Evolutionary conservation across 495 filamentous ascomycete species (phyloP).

Genomic region (Pyrenula massariospora): DNA sequence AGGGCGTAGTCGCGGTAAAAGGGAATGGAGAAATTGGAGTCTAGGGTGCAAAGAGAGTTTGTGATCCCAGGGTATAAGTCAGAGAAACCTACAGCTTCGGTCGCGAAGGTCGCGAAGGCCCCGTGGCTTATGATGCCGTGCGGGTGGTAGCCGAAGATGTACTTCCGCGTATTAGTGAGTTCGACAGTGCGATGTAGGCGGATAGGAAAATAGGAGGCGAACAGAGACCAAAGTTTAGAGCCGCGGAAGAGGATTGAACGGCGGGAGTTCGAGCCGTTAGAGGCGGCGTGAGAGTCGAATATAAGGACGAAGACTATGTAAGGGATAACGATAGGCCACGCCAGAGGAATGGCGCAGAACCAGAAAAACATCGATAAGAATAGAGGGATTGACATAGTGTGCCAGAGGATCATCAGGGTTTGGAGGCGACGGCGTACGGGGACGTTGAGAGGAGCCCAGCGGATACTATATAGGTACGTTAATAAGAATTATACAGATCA

Average conservation of each 20-base stretch:
- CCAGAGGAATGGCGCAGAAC: slow-evolving; percentile 76
- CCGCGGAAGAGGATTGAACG: slow-evolving; percentile 59
- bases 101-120: slow-evolving; percentile 84
- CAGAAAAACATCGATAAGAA: slow-evolving; percentile 79
- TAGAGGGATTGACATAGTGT: slow-evolving; percentile 70
- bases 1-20: slow-evolving; percentile 90
- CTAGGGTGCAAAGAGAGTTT: slow-evolving; percentile 81
- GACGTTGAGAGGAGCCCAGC: slow-evolving; percentile 80
- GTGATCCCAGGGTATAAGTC: slow-evolving; percentile 92
- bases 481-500: too few relatives aligned
- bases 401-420: slow-evolving; percentile 72
- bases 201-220: slow-evolving; percentile 87
- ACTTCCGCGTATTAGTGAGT: slow-evolving; percentile 75
- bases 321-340: slow-evolving; percentile 85
- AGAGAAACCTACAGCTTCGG: slow-evolving; percentile 80
- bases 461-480: slow-evolving; percentile 43
- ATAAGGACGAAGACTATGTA: slow-evolving; percentile 75
- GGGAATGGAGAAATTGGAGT: slow-evolving; percentile 84
- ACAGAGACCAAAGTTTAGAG: slow-evolving; percentile 63
- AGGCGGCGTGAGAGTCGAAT: slow-evolving; percentile 56
- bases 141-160: slow-evolving; percentile 96
- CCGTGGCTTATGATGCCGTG: slow-evolving; percentile 96
- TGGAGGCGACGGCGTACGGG: slow-evolving; percentile 79
- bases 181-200: slow-evolving; percentile 67
- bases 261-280: slow-evolving; percentile 58